Base-by-base conservation (phyloP, 805 yeast species). In the Candida maesae region DNA sequence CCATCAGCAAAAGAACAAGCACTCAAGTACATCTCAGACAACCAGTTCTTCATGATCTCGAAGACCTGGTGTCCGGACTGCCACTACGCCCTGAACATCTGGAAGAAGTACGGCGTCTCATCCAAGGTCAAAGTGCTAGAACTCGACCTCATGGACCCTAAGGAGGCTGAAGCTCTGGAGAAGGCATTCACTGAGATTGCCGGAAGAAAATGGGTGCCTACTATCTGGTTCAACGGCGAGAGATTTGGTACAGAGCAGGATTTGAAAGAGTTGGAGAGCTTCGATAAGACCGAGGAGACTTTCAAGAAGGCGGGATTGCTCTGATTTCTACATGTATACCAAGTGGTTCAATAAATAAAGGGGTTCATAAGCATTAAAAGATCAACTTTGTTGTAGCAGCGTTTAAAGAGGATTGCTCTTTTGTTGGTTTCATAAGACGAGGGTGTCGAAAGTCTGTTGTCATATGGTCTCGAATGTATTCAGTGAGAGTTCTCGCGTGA, bases 61-160 rank as follows among this genome's bases (percentile, higher is more conserved):
- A 84, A 83, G 50, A 70, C 81, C 15, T 83, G 89, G 89, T 84
- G 93, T 60, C 85, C 87, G 3, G 90, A 84, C 52, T 83, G 90
- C 52, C 78, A 74, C 36, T 84, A 81, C 56, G 76, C 84, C 4
- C 69, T 74, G 44, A 62, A 64, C 20, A 60, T 81, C 17, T 81
- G 79, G 71, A 67, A 71, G 36, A 71, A 74, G 39, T 75, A 69
- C 52, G 68, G 71, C 8, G 78, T 81, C 8, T 52, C 53, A 10
- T 67, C 70, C 35, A 74, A 79, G 51, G 64, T 80, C 12, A 61
- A 66, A 38, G 53, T 76, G n/a, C 66, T 84, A 23, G 90, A 84
- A 56, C 64, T 82, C 26, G 87, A 81, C 58, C 73, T 74, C 48
- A 55, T 73, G 47, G 68, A 69, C 42, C 68, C 66, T 41, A 60